Evolutionary conservation across 2,329 filamentous ascomycete genomes (phyloP).

Genomic region (Trichoderma endophyticum): DNA sequence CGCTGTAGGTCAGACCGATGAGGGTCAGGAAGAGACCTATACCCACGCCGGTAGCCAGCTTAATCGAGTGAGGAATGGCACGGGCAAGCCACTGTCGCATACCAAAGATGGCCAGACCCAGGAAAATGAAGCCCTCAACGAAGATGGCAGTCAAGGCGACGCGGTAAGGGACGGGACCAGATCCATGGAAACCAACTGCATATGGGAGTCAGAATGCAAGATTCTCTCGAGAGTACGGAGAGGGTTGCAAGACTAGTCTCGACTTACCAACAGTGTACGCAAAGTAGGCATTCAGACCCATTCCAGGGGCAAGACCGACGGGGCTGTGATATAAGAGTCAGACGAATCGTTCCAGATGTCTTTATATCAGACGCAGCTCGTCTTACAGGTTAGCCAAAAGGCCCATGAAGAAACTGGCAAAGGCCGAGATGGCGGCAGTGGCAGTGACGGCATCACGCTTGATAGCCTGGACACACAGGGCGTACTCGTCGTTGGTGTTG

Average conservation of each 20-base stretch:
- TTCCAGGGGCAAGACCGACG: slow-evolving; percentile 41
- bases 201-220: not conserved
- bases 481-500: slow-evolving; percentile 53
- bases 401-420: slow-evolving; percentile 81
- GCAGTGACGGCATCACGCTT: slow-evolving; percentile 80
- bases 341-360: not conserved
- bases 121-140: slow-evolving; percentile 82
- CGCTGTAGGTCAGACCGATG: slow-evolving; percentile 73
- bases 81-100: slow-evolving; percentile 86
- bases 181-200: slow-evolving; percentile 69
- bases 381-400: slow-evolving; percentile 69
- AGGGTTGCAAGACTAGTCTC: not conserved
- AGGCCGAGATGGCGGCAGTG: slow-evolving; percentile 76
- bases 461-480: slow-evolving; percentile 60
- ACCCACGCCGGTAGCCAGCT: slow-evolving; percentile 79
- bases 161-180: slow-evolving; percentile 67
- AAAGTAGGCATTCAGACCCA: slow-evolving; percentile 80
- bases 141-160: slow-evolving; percentile 84
- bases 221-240: not conserved
- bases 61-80: slow-evolving; percentile 79
- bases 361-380: not conserved
- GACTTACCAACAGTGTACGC: slow-evolving; percentile 58
- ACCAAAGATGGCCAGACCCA: slow-evolving; percentile 73
- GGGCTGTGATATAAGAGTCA: slow-evolving; percentile 26
- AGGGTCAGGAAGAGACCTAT: slow-evolving; percentile 80